Percentiles rank a stretch among this genome's conserved stretches.
These are phyloP conservation scores for Erigeron canadensis DNA, from an alignment of 129 eudicot species.

Conservation along the genomic window DNA sequence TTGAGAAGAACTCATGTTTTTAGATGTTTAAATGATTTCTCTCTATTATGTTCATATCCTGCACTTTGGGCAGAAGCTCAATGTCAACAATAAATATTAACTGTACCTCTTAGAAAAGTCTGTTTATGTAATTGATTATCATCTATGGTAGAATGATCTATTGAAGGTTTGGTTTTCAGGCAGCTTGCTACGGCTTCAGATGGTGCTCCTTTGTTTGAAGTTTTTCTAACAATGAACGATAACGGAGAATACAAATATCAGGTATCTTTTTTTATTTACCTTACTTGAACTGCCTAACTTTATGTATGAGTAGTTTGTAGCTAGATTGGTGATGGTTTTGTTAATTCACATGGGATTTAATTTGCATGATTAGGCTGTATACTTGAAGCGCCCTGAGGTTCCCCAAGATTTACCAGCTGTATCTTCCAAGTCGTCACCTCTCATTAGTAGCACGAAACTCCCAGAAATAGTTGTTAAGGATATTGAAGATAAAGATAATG, in stretches of 20 bases:
- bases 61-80: constrained; percentile 1
- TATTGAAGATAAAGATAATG: constrained; percentile 50
- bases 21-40: background rate
- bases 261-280: constrained; percentile 45
- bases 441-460: constrained; percentile 33
- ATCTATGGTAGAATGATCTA: constrained; percentile 9
- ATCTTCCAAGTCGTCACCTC: constrained; percentile 43
- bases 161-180: constrained; percentile 41
- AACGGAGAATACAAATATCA: constrained; percentile 78
- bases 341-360: constrained; percentile 13
- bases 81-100: background rate
- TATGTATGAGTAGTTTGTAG: background rate
- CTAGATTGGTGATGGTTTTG: background rate
- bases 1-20: background rate
- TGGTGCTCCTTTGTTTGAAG: constrained; percentile 82
- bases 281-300: background rate
- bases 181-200: constrained; percentile 73
- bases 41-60: background rate
- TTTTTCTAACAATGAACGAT: constrained; percentile 60
- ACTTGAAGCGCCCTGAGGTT: constrained; percentile 56
- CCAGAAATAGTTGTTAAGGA: constrained; percentile 43
- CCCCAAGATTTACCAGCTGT: constrained; percentile 41
- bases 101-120: background rate
- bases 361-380: constrained; percentile 67
- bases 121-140: background rate